Base-by-base conservation (phyloP, 805 yeast species). In the Torulaspora maleeae region DNA sequence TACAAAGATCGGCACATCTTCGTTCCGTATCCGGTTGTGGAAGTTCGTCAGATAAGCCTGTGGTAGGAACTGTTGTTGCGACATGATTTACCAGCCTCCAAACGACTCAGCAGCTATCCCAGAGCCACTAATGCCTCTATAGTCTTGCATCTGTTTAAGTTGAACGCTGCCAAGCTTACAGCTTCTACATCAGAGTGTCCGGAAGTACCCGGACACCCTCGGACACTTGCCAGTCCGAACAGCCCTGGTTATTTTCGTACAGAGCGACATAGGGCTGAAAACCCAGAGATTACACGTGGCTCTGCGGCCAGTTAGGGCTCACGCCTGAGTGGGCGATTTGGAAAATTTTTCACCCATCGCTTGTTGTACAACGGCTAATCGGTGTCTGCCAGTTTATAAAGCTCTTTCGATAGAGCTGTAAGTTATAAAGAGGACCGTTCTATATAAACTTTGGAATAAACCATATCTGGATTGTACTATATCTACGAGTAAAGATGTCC, bases 1-100 rank as follows among this genome's bases (percentile, higher is more conserved):
- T 29, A 83, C 74, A 54, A 82, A 78, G 27, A 90, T 67, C 1
- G 95, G 80, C 27, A 88, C 86, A 46, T 82, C 80, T 27, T 81
- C 83, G 50, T 83, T 81, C 50, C 86, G 78, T 33, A 88, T 73
- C 51, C 97, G 71, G 43, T 85, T 78, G 32, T 80, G 74, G 53
- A 86, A 77, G 25, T 90, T 83, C 0, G 95, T 82, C 16, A 87
- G 73, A 45, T 85, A 71, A 0, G 91, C 95, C 70, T 89, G 97
- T 1, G 95, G 91, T 38, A 63, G 38, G 36, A 63, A 45, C 28
- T 52, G 53, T 34, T 58, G 60, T 28, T 54, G 59, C 13, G 53
- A 47, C 55, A 56, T 54, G 13, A 10, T 13, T 16, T 29, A 16
- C 32, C 16, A 13, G 17, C n/a, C n/a, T 13, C 8, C 10, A 6